Conservation (phyloP, 1,139 yeast species). For the Diutina rugosa region DNA sequence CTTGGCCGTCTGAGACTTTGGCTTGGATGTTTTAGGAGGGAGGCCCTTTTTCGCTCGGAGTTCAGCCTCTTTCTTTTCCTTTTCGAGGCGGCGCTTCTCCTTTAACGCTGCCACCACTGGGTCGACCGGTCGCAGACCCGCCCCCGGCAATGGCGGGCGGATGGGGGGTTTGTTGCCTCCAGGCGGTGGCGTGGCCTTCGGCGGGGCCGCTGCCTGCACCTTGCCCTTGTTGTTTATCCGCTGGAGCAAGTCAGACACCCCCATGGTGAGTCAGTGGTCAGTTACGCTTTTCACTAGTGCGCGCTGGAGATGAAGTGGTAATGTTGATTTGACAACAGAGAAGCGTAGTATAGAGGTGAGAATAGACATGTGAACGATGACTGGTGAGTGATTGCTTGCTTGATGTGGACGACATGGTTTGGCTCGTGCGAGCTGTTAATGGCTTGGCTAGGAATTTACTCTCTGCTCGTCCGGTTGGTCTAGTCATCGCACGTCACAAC, state of each 20-base stretch:
- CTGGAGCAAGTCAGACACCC: neutral
- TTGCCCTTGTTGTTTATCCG: slow-evolving; percentile 1
- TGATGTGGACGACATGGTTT: too few relatives aligned
- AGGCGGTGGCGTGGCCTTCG: neutral
- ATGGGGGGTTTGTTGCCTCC: neutral
- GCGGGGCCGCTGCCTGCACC: neutral
- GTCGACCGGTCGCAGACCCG: slow-evolving; percentile 15
- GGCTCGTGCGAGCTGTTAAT: too few relatives aligned
- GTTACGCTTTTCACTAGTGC: neutral
- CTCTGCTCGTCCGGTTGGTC: too few relatives aligned
- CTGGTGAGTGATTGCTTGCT: too few relatives aligned
- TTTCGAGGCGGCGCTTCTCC: slow-evolving; percentile 49
- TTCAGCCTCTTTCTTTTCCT: slow-evolving; percentile 27
- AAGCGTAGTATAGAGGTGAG: too few relatives aligned
- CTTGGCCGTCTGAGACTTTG: slow-evolving; percentile 3
- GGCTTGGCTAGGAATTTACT: too few relatives aligned
- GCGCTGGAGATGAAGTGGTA: neutral
- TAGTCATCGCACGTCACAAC: too few relatives aligned
- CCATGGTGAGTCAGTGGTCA: neutral
- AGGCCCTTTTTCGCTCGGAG: slow-evolving; percentile 21
- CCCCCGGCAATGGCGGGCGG: neutral
- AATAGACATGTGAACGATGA: too few relatives aligned
- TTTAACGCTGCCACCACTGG: slow-evolving; percentile 51
- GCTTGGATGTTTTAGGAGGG: slow-evolving; percentile 10
- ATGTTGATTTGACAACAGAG: neutral